Evolutionary conservation across 495 filamentous ascomycete species (phyloP).

Genomic region (Diplogelasinospora grovesii): DNA sequence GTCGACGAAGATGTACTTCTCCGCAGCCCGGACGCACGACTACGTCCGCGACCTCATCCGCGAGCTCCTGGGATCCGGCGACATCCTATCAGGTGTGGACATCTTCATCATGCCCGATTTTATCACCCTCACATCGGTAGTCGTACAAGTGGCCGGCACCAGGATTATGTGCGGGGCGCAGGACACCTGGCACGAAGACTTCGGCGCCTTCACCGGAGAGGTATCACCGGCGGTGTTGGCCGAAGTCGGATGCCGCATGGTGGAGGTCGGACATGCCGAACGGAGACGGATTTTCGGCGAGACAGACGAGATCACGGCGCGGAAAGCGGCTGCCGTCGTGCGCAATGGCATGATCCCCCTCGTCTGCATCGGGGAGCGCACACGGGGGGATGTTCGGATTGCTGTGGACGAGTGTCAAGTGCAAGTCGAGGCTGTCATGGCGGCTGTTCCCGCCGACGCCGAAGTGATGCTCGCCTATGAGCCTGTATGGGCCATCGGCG

Average conservation of each 20-base stretch:
- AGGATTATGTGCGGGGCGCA: constrained; percentile 63
- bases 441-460: constrained; percentile 47
- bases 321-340: constrained; percentile 60
- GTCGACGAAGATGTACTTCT: constrained; percentile 82
- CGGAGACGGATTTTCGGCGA: constrained; percentile 63
- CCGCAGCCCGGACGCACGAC: constrained; percentile 51
- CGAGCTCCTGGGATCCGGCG: constrained; percentile 28
- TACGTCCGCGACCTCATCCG: constrained; percentile 56
- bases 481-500: constrained; percentile 84
- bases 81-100: constrained; percentile 37
- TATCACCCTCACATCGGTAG: constrained; percentile 54
- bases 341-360: constrained; percentile 67
- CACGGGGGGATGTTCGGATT: constrained; percentile 2
- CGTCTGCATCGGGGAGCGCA: constrained; percentile 70
- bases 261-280: constrained; percentile 79
- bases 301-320: constrained; percentile 54
- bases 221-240: constrained; percentile 60
- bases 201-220: constrained; percentile 70
- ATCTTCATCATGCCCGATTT: constrained; percentile 71
- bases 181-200: constrained; percentile 59
- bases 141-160: constrained; percentile 39
- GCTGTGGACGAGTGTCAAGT: constrained; percentile 59
- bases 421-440: constrained; percentile 57
- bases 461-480: constrained; percentile 83
- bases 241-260: constrained; percentile 58